Conservation (phyloP, 2,329 filamentous ascomycete genomes). For the Epichloe elymi region DNA sequence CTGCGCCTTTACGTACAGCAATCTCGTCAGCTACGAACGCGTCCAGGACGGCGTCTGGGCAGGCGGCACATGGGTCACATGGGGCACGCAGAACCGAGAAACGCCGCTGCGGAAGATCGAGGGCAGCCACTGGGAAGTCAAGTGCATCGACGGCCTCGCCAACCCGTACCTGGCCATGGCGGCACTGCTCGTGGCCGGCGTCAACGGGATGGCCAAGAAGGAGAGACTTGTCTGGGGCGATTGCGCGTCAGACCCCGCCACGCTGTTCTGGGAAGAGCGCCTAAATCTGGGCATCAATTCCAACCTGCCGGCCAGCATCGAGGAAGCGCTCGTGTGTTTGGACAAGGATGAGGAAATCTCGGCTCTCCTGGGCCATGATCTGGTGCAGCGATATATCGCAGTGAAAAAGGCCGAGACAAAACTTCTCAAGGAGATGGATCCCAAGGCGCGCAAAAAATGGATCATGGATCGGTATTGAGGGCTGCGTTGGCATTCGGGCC, state of each 20-base stretch:
- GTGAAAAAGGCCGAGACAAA: slow-evolving; percentile 47
- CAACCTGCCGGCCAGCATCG: slow-evolving; percentile 40
- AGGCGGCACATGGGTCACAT: slow-evolving; percentile 65
- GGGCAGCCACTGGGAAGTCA: slow-evolving; percentile 62
- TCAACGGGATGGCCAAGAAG: slow-evolving; percentile 13
- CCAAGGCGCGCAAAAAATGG: slow-evolving; percentile 39
- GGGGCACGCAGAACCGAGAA: slow-evolving; percentile 74
- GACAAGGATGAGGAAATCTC: slow-evolving; percentile 32
- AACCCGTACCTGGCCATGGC: slow-evolving; percentile 56
- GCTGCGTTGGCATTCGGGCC: background rate
- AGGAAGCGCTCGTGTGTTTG: slow-evolving; percentile 41
- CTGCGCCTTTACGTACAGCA: slow-evolving; percentile 55
- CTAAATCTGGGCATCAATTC: slow-evolving; percentile 37
- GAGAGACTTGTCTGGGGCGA: slow-evolving; percentile 36
- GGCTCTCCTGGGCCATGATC: slow-evolving; percentile 30
- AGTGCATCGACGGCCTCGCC: slow-evolving; percentile 64
- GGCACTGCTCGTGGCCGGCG: slow-evolving; percentile 19
- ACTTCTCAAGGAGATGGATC: slow-evolving; percentile 28
- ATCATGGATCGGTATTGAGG: slow-evolving; percentile 48
- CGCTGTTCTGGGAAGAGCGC: slow-evolving; percentile 32
- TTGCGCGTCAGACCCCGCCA: slow-evolving; percentile 40
- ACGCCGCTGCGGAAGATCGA: slow-evolving; percentile 56
- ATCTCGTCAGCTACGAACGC: slow-evolving; percentile 54
- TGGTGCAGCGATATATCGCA: slow-evolving; percentile 42
- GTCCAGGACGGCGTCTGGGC: slow-evolving; percentile 60